A percentile compares a stretch with the other conserved stretches of the same genome.
Conservation (phyloP, 768 basidiomycete species). For the Lactarius psammicola region DNA sequence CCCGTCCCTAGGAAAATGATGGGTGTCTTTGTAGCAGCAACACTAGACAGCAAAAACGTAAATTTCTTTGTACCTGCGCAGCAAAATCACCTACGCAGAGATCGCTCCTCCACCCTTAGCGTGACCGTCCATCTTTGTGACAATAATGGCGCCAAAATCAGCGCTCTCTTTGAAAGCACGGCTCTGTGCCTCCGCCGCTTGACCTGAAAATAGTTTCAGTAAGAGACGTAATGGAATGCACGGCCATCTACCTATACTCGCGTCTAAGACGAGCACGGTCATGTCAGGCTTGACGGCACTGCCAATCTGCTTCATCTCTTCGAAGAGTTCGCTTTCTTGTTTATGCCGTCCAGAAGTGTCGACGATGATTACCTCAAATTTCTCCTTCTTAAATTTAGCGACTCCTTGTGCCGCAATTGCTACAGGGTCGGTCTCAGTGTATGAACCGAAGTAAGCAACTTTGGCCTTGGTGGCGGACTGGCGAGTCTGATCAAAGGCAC, state of each 20-base stretch:
- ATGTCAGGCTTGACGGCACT: constrained; percentile 93
- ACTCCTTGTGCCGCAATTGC: constrained; percentile 93
- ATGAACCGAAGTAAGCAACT: constrained; percentile 97
- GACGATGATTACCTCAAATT: constrained; percentile 98
- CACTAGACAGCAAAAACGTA: constrained; percentile 48
- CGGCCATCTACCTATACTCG: constrained; percentile 75
- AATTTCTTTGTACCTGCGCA: background rate
- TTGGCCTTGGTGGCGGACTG: constrained; percentile 99
- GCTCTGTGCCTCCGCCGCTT: constrained; percentile 96
- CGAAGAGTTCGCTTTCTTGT: constrained; percentile 93
- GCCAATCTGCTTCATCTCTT: constrained; percentile 97
- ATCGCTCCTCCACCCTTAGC: constrained; percentile 99
- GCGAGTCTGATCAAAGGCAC: constrained; percentile 98
- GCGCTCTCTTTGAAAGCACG: constrained; percentile 97
- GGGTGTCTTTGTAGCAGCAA: constrained; percentile 97
- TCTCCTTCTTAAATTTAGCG: constrained; percentile 95
- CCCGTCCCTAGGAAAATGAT: constrained; percentile 99
- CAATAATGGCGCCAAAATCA: constrained; percentile 97
- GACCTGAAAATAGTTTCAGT: constrained; percentile 48
- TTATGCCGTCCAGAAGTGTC: constrained; percentile 97
- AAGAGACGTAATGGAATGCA: background rate
- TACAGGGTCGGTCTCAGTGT: constrained; percentile 98
- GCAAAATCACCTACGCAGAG: constrained; percentile 77
- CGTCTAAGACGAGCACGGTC: constrained; percentile 94
- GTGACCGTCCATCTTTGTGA: constrained; percentile 99